A percentile compares a stretch with the other conserved stretches of the same genome.
phyloP scores from a whole-genome alignment of 208 protist species.

The Leishmania turanica region DNA sequence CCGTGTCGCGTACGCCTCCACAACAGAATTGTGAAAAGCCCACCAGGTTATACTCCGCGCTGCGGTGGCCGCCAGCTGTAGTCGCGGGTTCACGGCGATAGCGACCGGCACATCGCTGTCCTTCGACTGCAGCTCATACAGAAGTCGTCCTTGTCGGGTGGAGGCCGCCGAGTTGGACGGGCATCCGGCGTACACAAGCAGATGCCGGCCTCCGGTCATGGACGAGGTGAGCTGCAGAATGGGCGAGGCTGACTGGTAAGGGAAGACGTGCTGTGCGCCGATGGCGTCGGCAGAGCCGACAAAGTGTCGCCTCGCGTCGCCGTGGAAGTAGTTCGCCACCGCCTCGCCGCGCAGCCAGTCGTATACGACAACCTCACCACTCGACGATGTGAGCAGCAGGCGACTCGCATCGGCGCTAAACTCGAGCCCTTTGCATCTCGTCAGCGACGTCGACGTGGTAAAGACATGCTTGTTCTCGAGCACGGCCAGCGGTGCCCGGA shows the following conservation, averaged over 20 bases:
- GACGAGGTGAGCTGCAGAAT: conserved; percentile 66
- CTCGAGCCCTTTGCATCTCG: conserved; percentile 64
- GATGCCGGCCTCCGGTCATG: conserved; percentile 65
- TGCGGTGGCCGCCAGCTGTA: conserved; percentile 61
- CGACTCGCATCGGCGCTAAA: conserved; percentile 37
- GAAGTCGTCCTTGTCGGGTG: conserved; percentile 41
- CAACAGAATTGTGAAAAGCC: conserved; percentile 44
- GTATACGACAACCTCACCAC: conserved; percentile 66
- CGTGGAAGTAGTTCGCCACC: conserved; percentile 64
- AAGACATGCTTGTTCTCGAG: conserved; percentile 55
- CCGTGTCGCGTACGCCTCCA: conserved; percentile 7
- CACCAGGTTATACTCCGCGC: conserved; percentile 85
- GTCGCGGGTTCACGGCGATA: conserved; percentile 69
- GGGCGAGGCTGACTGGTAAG: conserved; percentile 34
- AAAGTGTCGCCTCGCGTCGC: conserved; percentile 59
- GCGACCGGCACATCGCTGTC: conserved; percentile 76
- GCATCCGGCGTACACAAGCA: conserved; percentile 67
- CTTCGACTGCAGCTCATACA: conserved; percentile 73
- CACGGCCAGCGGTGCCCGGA: conserved; percentile 30
- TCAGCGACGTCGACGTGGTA: conserved; percentile 23
- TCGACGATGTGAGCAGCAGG: conserved; percentile 66
- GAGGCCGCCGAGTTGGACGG: neutral
- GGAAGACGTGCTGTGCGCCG: conserved; percentile 62
- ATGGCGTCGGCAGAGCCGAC: conserved; percentile 60
- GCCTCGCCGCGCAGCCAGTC: conserved; percentile 32